These are phyloP conservation scores for Claviceps capensis DNA, from an alignment of 2,329 filamentous ascomycete genomes.

Conservation along the genomic window DNA sequence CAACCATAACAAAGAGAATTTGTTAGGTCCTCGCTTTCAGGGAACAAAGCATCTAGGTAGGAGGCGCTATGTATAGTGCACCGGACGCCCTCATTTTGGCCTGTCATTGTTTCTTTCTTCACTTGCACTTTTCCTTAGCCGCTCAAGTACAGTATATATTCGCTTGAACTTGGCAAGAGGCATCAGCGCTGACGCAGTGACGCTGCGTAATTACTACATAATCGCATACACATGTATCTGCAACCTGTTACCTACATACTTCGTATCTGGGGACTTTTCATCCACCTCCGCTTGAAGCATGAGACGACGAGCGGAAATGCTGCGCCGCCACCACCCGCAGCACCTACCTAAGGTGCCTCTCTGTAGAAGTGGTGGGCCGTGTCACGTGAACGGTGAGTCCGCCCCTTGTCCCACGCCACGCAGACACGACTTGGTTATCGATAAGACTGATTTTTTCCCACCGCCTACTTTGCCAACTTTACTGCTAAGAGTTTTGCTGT, in stretches of 20 bases:
- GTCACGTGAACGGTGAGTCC: too few species aligned
- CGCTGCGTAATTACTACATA: too few species aligned
- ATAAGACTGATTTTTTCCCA: constrained; percentile 17
- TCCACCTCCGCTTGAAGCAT: neutral
- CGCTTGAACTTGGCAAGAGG: too few species aligned
- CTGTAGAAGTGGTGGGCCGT: too few species aligned
- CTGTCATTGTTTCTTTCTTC: neutral
- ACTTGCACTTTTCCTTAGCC: neutral
- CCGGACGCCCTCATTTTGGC: neutral
- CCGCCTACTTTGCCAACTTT: neutral
- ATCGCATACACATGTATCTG: too few species aligned
- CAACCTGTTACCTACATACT: too few species aligned
- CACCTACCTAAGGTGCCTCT: neutral
- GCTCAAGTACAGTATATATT: neutral
- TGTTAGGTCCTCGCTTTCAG: neutral
- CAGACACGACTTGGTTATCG: constrained; percentile 13
- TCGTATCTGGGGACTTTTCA: neutral
- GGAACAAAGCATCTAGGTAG: neutral
- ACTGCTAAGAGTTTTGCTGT: neutral
- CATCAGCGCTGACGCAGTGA: too few species aligned
- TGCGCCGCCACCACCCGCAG: neutral
- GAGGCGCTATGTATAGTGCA: neutral
- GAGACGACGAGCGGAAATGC: neutral
- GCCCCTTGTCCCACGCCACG: neutral
- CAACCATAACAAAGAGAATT: neutral